phyloP scores from a whole-genome alignment of 495 filamentous ascomycete species.

The Trichoderma erinaceum region DNA sequence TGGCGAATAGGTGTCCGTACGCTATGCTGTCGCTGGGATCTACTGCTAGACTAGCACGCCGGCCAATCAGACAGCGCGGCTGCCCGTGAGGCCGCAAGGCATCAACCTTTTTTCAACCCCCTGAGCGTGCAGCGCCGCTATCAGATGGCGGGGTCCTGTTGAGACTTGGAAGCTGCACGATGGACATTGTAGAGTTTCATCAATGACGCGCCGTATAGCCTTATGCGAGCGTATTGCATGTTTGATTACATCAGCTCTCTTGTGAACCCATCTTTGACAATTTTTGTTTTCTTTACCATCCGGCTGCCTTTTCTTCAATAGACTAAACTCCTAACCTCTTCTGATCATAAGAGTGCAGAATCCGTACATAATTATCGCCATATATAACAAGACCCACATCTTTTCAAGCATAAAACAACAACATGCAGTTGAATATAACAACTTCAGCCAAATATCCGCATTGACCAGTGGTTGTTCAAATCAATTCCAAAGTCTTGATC shows the following conservation, averaged over 20 bases:
- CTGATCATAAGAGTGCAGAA: too few species aligned
- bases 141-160: background rate
- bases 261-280: background rate
- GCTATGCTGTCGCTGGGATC: background rate
- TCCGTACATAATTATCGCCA: too few species aligned
- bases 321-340: too few species aligned
- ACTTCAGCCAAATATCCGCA: too few species aligned
- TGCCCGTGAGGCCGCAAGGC: constrained; percentile 9
- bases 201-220: background rate
- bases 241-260: background rate
- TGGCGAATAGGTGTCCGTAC: constrained; percentile 13
- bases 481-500: background rate
- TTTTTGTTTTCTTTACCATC: background rate
- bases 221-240: background rate
- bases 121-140: constrained; percentile 1
- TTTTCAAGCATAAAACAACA: too few species aligned
- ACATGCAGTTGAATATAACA: too few species aligned
- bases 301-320: too few species aligned
- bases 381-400: too few species aligned
- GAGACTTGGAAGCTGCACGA: background rate
- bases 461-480: background rate
- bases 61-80: constrained; percentile 4
- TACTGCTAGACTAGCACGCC: background rate
- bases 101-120: background rate
- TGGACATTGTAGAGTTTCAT: background rate